Percentiles rank a stretch among this genome's conserved stretches.
phyloP scores from a whole-genome alignment of 2,329 filamentous ascomycete species.

The Cyphellophora attinorum region DNA sequence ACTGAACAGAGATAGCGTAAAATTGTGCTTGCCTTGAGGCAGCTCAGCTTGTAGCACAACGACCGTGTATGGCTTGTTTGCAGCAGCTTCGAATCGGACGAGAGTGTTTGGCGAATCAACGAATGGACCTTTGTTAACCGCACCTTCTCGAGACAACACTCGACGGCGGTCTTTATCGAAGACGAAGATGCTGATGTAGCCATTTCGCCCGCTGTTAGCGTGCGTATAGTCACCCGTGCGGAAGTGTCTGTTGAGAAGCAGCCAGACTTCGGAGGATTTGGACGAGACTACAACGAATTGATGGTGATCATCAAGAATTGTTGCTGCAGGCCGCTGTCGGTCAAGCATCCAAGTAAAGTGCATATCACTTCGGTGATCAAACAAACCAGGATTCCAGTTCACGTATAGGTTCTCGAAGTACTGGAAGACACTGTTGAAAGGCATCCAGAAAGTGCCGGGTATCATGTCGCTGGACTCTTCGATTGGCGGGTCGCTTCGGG shows the following conservation, averaged over 20 bases:
- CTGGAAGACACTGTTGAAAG: slow-evolving; percentile 74
- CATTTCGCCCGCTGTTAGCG: slow-evolving; percentile 44
- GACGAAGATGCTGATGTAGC: slow-evolving; percentile 80
- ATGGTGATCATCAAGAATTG: slow-evolving; percentile 48
- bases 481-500: slow-evolving; percentile 2
- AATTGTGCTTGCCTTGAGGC: slow-evolving; percentile 64
- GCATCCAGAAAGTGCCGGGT: slow-evolving; percentile 89
- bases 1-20: slow-evolving; percentile 78
- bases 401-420: slow-evolving; percentile 94
- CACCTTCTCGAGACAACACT: slow-evolving; percentile 64
- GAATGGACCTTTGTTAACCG: slow-evolving; percentile 68
- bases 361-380: slow-evolving; percentile 71
- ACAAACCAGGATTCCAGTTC: slow-evolving; percentile 90
- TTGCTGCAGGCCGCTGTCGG: slow-evolving; percentile 16
- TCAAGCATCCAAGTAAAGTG: slow-evolving; percentile 77
- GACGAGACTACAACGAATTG: slow-evolving; percentile 48
- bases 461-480: slow-evolving; percentile 13
- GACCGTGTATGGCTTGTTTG: slow-evolving; percentile 46
- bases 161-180: slow-evolving; percentile 63
- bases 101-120: slow-evolving; percentile 92
- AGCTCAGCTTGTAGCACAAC: slow-evolving; percentile 74
- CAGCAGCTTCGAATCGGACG: slow-evolving; percentile 58
- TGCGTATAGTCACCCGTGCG: slow-evolving; percentile 53
- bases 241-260: slow-evolving; percentile 81
- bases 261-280: slow-evolving; percentile 60